Conservation (phyloP, 108 stramenopile genomes). For the Aureococcus anophagefferens region DNA sequence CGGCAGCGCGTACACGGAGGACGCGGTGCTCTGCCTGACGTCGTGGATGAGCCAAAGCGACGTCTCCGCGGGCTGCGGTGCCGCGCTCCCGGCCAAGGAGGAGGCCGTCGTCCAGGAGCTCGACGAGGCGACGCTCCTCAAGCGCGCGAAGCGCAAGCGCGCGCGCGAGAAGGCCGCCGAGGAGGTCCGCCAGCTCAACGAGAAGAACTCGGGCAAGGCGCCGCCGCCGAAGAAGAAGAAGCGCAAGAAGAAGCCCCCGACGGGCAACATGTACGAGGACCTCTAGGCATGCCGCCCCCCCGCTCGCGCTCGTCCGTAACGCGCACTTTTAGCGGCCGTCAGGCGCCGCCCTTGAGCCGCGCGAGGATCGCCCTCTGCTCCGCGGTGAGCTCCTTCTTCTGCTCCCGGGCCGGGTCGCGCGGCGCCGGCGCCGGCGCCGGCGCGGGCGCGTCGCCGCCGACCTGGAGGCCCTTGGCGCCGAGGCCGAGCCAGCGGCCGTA, state of each 20-base stretch:
- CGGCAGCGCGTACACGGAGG: background rate
- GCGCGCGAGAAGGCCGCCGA: background rate
- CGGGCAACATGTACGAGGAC: no score
- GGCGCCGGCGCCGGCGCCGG: background rate
- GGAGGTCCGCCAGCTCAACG: background rate
- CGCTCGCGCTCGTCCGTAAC: no score
- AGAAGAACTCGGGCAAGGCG: background rate
- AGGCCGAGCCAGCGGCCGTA: background rate
- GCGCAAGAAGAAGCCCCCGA: no score
- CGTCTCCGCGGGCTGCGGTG: background rate
- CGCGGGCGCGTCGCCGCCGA: background rate
- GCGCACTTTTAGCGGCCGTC: no score
- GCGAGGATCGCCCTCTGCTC: conserved; percentile 13
- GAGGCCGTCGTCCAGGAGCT: background rate
- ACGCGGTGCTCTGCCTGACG: background rate
- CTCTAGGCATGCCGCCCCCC: no score
- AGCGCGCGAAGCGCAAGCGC: background rate
- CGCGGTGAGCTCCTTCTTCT: conserved; percentile 30
- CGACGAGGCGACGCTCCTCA: background rate
- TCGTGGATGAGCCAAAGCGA: background rate
- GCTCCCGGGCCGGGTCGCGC: background rate
- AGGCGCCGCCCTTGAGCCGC: background rate
- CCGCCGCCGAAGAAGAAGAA: no score
- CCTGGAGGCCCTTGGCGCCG: background rate
- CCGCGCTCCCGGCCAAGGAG: background rate